Conservation (phyloP, 2,329 filamentous ascomycete genomes). For the Colletotrichum lini region DNA sequence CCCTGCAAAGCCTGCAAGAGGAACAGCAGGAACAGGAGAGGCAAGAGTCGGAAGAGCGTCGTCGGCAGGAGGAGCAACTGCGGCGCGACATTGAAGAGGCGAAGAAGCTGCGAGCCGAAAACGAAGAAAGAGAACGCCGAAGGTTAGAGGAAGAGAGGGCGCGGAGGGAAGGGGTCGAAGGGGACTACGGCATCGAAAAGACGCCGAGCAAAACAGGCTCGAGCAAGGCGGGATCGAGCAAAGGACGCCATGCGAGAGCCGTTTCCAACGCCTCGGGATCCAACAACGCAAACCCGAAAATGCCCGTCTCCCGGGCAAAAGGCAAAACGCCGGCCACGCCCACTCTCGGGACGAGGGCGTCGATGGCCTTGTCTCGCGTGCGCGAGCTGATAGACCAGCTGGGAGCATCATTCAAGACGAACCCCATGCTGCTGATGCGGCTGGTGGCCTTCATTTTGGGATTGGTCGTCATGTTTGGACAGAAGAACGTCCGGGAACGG, state of each 20-base stretch:
- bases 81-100: slow-evolving; percentile 71
- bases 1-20: slow-evolving; percentile 85
- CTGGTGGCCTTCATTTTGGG: slow-evolving; percentile 85
- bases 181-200: slow-evolving; percentile 79
- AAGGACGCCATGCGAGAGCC: slow-evolving; percentile 50
- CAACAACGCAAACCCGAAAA: slow-evolving; percentile 45
- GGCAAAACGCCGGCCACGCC: slow-evolving; percentile 51
- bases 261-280: slow-evolving; percentile 52
- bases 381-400: slow-evolving; percentile 66
- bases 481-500: slow-evolving; percentile 81
- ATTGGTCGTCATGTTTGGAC: slow-evolving; percentile 81
- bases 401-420: slow-evolving; percentile 65
- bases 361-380: slow-evolving; percentile 67
- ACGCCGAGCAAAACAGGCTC: slow-evolving; percentile 57
- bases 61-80: slow-evolving; percentile 70
- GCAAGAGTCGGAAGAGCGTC: slow-evolving; percentile 72
- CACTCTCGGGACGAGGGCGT: slow-evolving; percentile 64
- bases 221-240: slow-evolving; percentile 54
- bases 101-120: slow-evolving; percentile 68
- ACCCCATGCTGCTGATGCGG: slow-evolving; percentile 70
- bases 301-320: slow-evolving; percentile 49
- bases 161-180: slow-evolving; percentile 68
- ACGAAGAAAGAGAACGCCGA: slow-evolving; percentile 69
- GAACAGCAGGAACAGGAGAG: slow-evolving; percentile 83
- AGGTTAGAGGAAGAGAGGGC: slow-evolving; percentile 69